phyloP scores from a whole-genome alignment of 1,284 basidiomycete genomes.

The Ceratobasidium sp. region DNA sequence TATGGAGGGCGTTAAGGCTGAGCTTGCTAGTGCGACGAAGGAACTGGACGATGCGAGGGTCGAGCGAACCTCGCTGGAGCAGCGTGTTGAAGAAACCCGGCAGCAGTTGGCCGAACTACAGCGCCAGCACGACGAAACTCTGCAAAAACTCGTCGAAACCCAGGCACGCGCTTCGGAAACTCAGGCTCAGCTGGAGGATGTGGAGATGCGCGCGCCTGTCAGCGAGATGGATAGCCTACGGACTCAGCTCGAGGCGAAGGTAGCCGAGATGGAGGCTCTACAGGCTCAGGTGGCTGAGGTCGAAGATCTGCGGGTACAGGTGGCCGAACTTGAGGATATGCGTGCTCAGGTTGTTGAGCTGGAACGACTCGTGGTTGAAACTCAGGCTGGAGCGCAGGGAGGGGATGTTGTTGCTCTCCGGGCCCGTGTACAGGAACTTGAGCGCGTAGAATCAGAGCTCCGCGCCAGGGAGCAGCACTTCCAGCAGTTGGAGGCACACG shows the following conservation, averaged over 20 bases:
- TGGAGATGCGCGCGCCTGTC: conserved; percentile 36
- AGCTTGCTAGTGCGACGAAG: conserved; percentile 1
- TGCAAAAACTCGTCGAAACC: background rate
- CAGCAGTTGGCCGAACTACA: background rate
- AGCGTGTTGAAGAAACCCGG: background rate
- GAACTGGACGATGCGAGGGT: conserved; percentile 1
- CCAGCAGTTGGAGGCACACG: conserved; percentile 21
- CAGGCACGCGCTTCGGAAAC: background rate
- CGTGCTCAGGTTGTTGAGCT: conserved; percentile 33
- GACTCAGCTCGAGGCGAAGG: conserved; percentile 2
- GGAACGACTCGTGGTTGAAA: conserved; percentile 27
- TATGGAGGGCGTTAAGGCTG: conserved; percentile 10
- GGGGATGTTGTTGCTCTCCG: conserved; percentile 4
- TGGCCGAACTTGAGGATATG: conserved; percentile 33
- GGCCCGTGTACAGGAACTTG: conserved; percentile 22
- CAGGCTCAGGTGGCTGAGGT: conserved; percentile 17
- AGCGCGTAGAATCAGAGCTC: conserved; percentile 7
- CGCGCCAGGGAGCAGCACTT: conserved; percentile 15
- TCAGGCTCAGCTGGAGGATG: conserved; percentile 25
- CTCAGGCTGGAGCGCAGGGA: background rate
- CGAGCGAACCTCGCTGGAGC: conserved; percentile 7
- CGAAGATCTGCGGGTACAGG: conserved; percentile 30
- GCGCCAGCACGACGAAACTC: background rate
- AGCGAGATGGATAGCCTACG: conserved; percentile 29
- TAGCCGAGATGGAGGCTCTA: conserved; percentile 1